phyloP scores from a whole-genome alignment of 169 alveolate genomes.

The Eimeria falciformis region DNA sequence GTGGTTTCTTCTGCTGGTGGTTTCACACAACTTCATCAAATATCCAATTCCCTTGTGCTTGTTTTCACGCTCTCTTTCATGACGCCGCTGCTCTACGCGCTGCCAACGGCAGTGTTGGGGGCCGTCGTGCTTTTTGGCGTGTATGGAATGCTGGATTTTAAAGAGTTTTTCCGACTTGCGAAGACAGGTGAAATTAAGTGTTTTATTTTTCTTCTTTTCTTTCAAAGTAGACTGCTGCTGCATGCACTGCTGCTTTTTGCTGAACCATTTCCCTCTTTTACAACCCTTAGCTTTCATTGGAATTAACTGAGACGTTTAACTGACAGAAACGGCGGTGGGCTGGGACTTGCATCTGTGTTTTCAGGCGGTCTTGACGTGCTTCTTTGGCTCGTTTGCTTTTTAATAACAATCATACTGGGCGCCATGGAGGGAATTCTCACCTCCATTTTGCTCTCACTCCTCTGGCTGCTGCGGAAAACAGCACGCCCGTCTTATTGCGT shows the following conservation, averaged over 20 bases:
- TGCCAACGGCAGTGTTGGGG: constrained; percentile 78
- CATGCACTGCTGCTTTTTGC: too few species aligned
- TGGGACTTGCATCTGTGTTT: not conserved
- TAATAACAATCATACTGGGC: constrained; percentile 74
- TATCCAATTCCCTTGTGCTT: constrained; percentile 67
- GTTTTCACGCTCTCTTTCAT: constrained; percentile 76
- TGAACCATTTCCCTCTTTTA: too few species aligned
- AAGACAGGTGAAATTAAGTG: constrained; percentile 36
- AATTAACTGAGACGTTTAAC: not conserved
- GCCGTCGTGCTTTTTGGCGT: constrained; percentile 80
- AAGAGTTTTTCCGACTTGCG: constrained; percentile 58
- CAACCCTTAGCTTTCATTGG: too few species aligned
- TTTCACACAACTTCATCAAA: constrained; percentile 69
- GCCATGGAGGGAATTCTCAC: constrained; percentile 81
- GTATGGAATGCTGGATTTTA: constrained; percentile 80
- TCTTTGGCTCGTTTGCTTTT: constrained; percentile 80
- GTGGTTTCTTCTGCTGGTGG: constrained; percentile 71
- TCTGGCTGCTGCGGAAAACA: constrained; percentile 79
- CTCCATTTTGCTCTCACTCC: constrained; percentile 78
- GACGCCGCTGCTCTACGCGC: constrained; percentile 75
- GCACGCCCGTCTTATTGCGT: constrained; percentile 74
- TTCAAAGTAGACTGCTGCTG: too few species aligned
- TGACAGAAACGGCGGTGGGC: not conserved
- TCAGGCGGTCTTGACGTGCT: constrained; percentile 77
- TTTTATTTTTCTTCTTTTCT: not conserved